These are phyloP conservation scores for Oxytropis ochrocephala DNA, from an alignment of 306 rosid genomes.

Conservation along the genomic window DNA sequence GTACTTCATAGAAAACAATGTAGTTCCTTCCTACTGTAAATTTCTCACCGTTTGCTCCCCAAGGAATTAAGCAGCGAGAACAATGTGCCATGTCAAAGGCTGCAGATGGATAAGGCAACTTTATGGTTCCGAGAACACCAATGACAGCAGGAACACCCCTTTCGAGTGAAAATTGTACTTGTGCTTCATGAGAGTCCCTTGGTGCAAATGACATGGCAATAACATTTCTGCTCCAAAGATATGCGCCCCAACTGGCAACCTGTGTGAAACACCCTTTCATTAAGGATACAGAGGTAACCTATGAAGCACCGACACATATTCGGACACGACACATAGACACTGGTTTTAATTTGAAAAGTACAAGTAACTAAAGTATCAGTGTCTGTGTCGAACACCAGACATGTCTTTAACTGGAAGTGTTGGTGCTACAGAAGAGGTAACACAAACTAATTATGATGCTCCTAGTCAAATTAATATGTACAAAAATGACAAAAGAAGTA, in stretches of 20 bases:
- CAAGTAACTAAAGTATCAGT: no score
- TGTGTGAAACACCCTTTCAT: slow-evolving; percentile 25
- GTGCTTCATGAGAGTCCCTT: slow-evolving; percentile 95
- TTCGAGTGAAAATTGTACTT: slow-evolving; percentile 96
- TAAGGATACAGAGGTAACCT: background rate
- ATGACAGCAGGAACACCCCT: slow-evolving; percentile 93
- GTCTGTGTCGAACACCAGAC: no score
- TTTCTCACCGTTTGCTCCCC: slow-evolving; percentile 83
- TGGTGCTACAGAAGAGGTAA: background rate
- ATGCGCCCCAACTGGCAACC: slow-evolving; percentile 99
- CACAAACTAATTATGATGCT: background rate
- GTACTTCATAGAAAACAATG: background rate
- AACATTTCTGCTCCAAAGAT: slow-evolving; percentile 84
- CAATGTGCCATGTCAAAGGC: slow-evolving; percentile 99
- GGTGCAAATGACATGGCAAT: slow-evolving; percentile 97
- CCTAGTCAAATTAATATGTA: background rate
- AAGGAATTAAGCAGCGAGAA: slow-evolving; percentile 94
- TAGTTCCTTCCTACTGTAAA: background rate
- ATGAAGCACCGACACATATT: no score
- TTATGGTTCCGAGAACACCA: slow-evolving; percentile 85
- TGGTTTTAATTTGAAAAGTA: no score
- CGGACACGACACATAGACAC: no score
- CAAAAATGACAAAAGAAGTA: background rate
- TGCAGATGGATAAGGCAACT: slow-evolving; percentile 84
- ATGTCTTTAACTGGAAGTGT: no score